Percentiles rank a stretch among this genome's conserved stretches.
These are phyloP conservation scores for Aspergillus cejpii DNA, from an alignment of 2,329 filamentous ascomycete genomes.

Conservation along the genomic window DNA sequence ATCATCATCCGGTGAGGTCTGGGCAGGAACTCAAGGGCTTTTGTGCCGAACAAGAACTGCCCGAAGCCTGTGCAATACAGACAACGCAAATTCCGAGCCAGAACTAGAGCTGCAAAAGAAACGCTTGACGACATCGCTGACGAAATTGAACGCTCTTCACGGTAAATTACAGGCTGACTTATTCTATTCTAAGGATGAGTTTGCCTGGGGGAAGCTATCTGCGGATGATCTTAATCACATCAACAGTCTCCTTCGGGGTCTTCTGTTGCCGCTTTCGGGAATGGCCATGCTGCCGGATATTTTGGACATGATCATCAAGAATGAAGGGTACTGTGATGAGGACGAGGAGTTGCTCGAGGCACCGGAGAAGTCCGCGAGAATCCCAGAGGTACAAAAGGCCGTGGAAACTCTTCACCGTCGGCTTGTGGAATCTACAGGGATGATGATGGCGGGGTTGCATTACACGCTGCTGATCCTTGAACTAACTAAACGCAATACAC, in stretches of 20 bases:
- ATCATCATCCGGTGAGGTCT: conserved; percentile 7
- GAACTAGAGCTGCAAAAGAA: conserved; percentile 18
- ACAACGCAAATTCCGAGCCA: conserved; percentile 4
- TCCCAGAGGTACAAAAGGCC: conserved; percentile 21
- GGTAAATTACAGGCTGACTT: conserved; percentile 61
- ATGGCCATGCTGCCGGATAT: conserved; percentile 65
- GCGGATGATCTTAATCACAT: conserved; percentile 58
- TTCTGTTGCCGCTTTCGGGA: conserved; percentile 59
- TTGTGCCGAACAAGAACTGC: conserved; percentile 18
- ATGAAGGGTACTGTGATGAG: conserved; percentile 15
- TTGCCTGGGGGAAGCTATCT: conserved; percentile 63
- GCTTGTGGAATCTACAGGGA: conserved; percentile 56
- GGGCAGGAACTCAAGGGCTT: conserved; percentile 9
- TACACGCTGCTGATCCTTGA: conserved; percentile 52
- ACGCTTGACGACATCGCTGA: conserved; percentile 30
- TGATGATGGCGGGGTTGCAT: conserved; percentile 56
- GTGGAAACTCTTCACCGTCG: conserved; percentile 23
- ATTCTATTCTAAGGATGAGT: conserved; percentile 63
- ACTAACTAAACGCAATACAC: conserved; percentile 31
- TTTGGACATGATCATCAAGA: conserved; percentile 40
- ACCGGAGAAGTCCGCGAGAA: conserved; percentile 9
- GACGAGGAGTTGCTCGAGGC: conserved; percentile 1
- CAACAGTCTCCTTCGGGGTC: conserved; percentile 52
- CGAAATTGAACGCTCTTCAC: conserved; percentile 49
- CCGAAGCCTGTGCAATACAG: conserved; percentile 8